Evolutionary conservation across 2,329 filamentous ascomycete genomes (phyloP).

Genomic region (Venturia oleaginea): DNA sequence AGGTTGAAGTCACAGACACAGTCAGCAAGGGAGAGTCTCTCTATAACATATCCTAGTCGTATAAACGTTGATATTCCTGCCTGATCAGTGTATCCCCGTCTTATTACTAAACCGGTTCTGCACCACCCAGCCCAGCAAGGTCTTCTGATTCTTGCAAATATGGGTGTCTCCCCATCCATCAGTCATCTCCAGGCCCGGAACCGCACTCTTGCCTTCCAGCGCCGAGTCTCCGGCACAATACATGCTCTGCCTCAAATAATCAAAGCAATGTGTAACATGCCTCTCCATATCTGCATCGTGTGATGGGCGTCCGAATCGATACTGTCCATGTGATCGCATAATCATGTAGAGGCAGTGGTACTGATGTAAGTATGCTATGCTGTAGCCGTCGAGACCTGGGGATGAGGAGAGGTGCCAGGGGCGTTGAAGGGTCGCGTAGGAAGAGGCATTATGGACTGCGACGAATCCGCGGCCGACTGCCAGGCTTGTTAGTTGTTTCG

Average conservation of each 20-base stretch:
- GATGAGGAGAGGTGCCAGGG: conserved; percentile 2
- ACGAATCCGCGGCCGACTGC: conserved; percentile 14
- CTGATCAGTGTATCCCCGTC: conserved; percentile 11
- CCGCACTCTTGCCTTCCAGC: conserved; percentile 11
- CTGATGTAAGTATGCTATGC: conserved; percentile 13
- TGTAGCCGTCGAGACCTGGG: conserved; percentile 10
- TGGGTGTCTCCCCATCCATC: conserved; percentile 14
- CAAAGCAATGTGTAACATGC: conserved; percentile 15
- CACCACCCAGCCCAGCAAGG: conserved; percentile 5
- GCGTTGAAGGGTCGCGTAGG: not conserved
- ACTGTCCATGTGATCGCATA: conserved; percentile 2
- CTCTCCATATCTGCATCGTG: conserved; percentile 8
- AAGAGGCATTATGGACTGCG: not conserved
- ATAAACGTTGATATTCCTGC: too few species aligned
- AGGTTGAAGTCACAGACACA: too few species aligned
- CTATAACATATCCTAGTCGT: too few species aligned
- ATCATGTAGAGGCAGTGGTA: conserved; percentile 15
- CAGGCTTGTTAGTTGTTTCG: not conserved
- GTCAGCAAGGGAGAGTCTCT: too few species aligned
- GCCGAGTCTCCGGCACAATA: conserved; percentile 11
- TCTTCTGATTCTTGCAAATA: conserved; percentile 13
- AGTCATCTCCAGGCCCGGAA: conserved; percentile 10
- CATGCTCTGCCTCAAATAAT: conserved; percentile 12
- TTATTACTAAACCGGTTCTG: conserved; percentile 13
- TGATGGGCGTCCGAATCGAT: not conserved